These are phyloP conservation scores for Glarea lozoyensis DNA, from an alignment of 495 filamentous ascomycete species.

Conservation along the genomic window DNA sequence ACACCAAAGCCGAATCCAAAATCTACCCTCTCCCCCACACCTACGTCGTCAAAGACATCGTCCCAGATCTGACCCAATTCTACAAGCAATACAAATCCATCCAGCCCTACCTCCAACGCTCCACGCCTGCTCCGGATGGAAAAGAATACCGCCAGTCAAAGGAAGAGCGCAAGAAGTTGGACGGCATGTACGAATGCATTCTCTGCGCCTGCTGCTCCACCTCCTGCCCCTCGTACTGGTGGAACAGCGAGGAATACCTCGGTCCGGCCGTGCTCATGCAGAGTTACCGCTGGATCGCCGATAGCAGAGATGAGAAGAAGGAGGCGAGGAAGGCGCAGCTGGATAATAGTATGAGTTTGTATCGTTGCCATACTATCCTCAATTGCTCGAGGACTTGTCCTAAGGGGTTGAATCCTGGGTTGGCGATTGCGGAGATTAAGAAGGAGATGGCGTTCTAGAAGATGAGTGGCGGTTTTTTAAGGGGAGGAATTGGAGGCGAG, in stretches of 20 bases:
- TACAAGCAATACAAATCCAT: constrained; percentile 99
- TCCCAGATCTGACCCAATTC: constrained; percentile 94
- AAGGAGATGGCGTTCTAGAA: constrained; percentile 76
- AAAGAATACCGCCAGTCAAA: constrained; percentile 84
- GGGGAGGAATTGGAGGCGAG: too few relatives aligned
- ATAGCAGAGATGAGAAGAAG: constrained; percentile 83
- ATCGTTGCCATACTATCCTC: constrained; percentile 97
- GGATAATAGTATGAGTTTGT: constrained; percentile 97
- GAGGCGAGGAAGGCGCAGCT: constrained; percentile 79
- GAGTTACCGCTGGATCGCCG: constrained; percentile 92
- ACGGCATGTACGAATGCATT: constrained; percentile 98
- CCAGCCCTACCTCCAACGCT: constrained; percentile 93
- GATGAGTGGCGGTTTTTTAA: neutral
- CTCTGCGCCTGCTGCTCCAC: constrained; percentile 99
- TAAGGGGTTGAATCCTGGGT: constrained; percentile 93
- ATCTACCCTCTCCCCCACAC: constrained; percentile 98
- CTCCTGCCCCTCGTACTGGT: constrained; percentile 98
- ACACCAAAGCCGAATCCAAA: constrained; percentile 70
- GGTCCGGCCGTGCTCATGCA: constrained; percentile 93
- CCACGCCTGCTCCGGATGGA: constrained; percentile 68
- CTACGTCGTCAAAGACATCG: constrained; percentile 98
- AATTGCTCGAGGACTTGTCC: constrained; percentile 96
- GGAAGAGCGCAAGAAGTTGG: constrained; percentile 88
- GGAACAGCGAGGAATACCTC: constrained; percentile 97
- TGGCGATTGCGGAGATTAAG: constrained; percentile 96